Evolutionary conservation across 2,329 filamentous ascomycete species (phyloP).

Genomic region (Penicillium paneum): DNA sequence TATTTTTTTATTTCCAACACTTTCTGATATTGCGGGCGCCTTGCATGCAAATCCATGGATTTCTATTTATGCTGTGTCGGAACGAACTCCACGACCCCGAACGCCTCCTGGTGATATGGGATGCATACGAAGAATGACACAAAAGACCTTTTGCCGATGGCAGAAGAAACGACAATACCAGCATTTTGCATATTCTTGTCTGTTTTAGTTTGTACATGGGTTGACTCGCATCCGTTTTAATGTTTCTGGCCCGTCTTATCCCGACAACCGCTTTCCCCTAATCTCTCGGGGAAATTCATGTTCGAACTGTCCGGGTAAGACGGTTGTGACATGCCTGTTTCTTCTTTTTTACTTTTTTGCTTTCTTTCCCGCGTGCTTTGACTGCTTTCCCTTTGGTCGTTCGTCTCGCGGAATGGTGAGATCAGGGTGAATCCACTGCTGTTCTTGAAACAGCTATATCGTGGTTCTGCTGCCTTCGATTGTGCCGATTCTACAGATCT

Average conservation of each 20-base stretch:
- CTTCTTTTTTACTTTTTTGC: conserved; percentile 10
- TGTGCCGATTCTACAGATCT: conserved; percentile 5
- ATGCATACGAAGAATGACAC: conserved; percentile 39
- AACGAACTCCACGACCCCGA: conserved; percentile 28
- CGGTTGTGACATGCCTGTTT: conserved; percentile 15
- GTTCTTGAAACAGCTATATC: not conserved
- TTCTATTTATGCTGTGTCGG: conserved; percentile 21
- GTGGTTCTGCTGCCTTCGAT: not conserved
- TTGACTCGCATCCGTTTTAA: conserved; percentile 33
- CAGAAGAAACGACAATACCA: conserved; percentile 38
- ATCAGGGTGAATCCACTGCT: conserved; percentile 4
- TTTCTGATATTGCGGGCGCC: conserved; percentile 22
- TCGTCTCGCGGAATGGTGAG: conserved; percentile 10
- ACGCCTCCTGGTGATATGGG: conserved; percentile 26
- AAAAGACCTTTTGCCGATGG: conserved; percentile 30
- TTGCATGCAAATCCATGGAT: conserved; percentile 30
- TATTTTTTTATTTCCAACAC: conserved; percentile 16
- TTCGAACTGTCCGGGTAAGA: conserved; percentile 11
- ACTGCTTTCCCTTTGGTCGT: conserved; percentile 7
- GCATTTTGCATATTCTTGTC: conserved; percentile 37
- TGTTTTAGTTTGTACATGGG: conserved; percentile 36
- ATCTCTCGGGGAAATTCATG: conserved; percentile 7
- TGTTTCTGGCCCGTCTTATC: conserved; percentile 19
- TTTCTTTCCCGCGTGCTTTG: conserved; percentile 15
- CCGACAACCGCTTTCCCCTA: conserved; percentile 7